Evolutionary conservation across 1,284 basidiomycete species (phyloP).

Genomic region (Lentinula novae-zelandiae): DNA sequence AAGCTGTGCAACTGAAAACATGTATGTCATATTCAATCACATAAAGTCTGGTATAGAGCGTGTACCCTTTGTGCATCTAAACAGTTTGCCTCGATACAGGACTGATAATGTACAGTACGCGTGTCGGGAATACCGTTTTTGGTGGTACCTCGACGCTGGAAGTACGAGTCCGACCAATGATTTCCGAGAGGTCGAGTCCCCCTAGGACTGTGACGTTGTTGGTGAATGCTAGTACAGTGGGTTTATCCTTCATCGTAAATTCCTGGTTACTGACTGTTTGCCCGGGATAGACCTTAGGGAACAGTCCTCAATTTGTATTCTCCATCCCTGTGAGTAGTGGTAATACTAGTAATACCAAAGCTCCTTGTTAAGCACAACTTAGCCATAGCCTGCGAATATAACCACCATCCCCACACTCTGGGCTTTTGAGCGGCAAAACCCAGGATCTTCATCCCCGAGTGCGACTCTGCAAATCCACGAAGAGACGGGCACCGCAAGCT

Average conservation of each 20-base stretch:
- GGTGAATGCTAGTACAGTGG: slow-evolving; percentile 33
- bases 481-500: slow-evolving; percentile 30
- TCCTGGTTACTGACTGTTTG: no score
- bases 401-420: slow-evolving; percentile 42
- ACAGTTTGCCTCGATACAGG: no score
- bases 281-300: slow-evolving; percentile 31
- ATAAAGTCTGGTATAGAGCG: no score
- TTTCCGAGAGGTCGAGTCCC: slow-evolving; percentile 23
- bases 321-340: slow-evolving; percentile 39
- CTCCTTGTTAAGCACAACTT: slow-evolving; percentile 37
- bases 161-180: no score
- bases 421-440: slow-evolving; percentile 41
- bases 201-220: slow-evolving; percentile 40
- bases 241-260: neutral
- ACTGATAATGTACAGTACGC: no score
- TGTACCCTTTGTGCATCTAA: no score
- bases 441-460: slow-evolving; percentile 29
- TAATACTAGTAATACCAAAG: slow-evolving; percentile 12
- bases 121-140: no score
- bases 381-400: slow-evolving; percentile 34
- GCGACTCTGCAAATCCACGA: slow-evolving; percentile 42
- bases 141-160: no score
- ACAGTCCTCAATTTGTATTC: slow-evolving; percentile 36
- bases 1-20: no score
- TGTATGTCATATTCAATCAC: no score